Evolutionary conservation across 2,329 filamentous ascomycete species (phyloP), one percentile per base, ranked within the genome.

Genomic region (Plectosphaerella sp.): DNA sequence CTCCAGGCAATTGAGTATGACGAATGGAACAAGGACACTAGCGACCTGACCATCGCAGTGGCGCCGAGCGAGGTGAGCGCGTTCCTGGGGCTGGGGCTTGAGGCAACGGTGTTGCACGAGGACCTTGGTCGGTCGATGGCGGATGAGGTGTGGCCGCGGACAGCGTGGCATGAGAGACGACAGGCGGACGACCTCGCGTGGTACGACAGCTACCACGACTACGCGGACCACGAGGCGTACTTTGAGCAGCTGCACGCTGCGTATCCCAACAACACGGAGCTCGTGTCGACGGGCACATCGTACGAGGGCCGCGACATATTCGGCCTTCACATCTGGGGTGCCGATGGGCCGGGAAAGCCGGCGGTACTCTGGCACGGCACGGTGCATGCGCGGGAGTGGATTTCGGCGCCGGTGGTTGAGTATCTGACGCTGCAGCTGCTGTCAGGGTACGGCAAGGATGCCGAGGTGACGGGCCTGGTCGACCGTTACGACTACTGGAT

Each of bases 401-500:
- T 80, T 45, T 69, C 72, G 15, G 72, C 74, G 0, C 74, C 75
- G 52, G 49, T 47, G 20, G 64, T 72, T n/a, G 76, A 80, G 56
- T 80, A 79, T 57, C 63, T 79, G n/a, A 68, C 75, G 2, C 67
- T 70, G 5, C 65, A 72, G 12, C 65, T 80, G 7, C 62, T 79
- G 43, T 66, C 68, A 12, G 71, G 69, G 25, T 77, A 78, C 53
- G 59, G 60, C 42, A 59, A 56, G 5, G 65, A 63, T 8, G 68
- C 72, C 43, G 57, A 63, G 5, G 66, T 71, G 7, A 67, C 64
- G 39, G 63, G 66, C 1, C 72, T 77, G 53, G 69, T 83, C 41
- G 72, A 83, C 63, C 75, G 71, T 46, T 83, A 80, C 58, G 79
- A 82, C 64, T 82, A 77, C 59, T 81, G 76, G 64, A 74, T 82